Base-by-base conservation (phyloP, 495 filamentous ascomycete genomes). In the Bacidia gigantensis region DNA sequence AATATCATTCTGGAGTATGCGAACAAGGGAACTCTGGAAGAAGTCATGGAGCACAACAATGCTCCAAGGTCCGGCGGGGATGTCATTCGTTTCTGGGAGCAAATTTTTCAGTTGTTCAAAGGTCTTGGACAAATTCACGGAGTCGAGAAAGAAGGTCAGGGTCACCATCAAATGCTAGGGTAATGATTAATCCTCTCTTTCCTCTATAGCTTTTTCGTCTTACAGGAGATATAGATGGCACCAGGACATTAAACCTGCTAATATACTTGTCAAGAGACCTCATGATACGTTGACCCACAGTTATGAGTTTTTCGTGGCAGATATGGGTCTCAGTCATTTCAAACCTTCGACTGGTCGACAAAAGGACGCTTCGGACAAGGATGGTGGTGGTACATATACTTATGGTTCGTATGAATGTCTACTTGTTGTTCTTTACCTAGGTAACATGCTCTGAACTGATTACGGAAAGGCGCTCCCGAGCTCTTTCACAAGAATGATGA, bases 1-100 rank as follows among this genome's bases (percentile, higher is more conserved):
- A 63, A 68, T 51, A 56, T 73, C 1, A 51, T 74, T 22, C 61
- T 74, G 5, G 69, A 72, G 52, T 69, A 62, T 56, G 70, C 65
- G 1, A 63, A 72, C 49, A 51, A 58, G 21, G 70, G 70, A 3
- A 63, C 59, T 25, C 56, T 73, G 11, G 62, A 62, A 29, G 57
- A 67, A 11, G 69, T 62, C 44, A 65, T 71, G 49, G 46, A 59
- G 38, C 58, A 35, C 9, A 56, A 52, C 23, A 38, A 46, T 3
- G 59, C 62, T 23, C 67, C 65, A 3, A 40, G 47, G 14, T 59
- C 55, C 25, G 57, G 54, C 21, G 56, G 53, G 17, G 65, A 70
- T 18, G 62, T 69, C 9, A 52, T 62, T 46, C 52, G 51, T 17
- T 72, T 72, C 46, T 74, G 69, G 68, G 43, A 40, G 56, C 29